A percentile compares a stretch with the other conserved stretches of the same genome.
These are phyloP conservation scores for Gossypium longicalyx DNA, from an alignment of 345 rosid genomes.

Conservation along the genomic window DNA sequence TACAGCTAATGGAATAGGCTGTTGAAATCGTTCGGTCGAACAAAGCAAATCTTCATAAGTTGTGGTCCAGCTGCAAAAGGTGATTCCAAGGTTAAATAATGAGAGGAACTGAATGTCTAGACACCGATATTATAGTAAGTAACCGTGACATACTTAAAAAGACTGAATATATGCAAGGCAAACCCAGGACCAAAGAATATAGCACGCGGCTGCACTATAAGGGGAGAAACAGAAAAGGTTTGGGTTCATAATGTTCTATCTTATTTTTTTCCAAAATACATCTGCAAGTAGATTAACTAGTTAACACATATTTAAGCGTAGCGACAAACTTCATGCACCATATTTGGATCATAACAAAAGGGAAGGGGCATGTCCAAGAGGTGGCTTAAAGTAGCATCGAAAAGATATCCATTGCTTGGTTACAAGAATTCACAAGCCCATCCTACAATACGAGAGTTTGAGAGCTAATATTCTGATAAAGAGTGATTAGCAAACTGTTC, in stretches of 20 bases:
- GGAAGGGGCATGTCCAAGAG: background rate
- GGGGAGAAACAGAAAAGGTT: background rate
- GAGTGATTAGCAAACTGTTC: background rate
- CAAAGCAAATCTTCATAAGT: slow-evolving; percentile 37
- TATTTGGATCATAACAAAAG: background rate
- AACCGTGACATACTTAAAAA: background rate
- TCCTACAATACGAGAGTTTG: background rate
- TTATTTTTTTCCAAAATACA: background rate
- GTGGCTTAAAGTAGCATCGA: background rate
- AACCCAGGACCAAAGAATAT: background rate
- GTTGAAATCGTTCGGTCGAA: slow-evolving; percentile 32
- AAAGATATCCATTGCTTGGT: background rate
- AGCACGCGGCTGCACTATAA: background rate
- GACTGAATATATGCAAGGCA: background rate
- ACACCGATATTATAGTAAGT: background rate
- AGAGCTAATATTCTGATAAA: background rate
- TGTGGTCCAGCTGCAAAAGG: slow-evolving; percentile 34
- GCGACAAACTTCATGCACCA: background rate
- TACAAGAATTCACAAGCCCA: background rate
- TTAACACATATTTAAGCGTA: background rate
- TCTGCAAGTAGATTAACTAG: background rate
- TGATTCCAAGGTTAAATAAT: slow-evolving; percentile 3
- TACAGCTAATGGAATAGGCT: slow-evolving; percentile 40
- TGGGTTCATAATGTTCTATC: background rate
- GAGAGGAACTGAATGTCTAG: background rate